phyloP scores from a whole-genome alignment of 140 eudicot species.

The Cichorium intybus region DNA sequence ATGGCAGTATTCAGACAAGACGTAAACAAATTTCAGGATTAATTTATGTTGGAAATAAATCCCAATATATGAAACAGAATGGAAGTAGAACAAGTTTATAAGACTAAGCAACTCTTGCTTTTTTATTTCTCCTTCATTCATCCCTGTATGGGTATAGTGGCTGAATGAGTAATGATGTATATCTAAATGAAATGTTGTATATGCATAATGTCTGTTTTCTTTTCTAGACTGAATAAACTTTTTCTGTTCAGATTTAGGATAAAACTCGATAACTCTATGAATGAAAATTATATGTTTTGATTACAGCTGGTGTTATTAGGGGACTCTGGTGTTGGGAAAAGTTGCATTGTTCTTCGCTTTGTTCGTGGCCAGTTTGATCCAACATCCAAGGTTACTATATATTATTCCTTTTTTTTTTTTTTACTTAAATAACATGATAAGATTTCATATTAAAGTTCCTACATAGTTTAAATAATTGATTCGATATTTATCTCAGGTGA shows the following conservation, averaged over 20 bases:
- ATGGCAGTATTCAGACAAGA: background rate
- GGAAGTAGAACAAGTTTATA: no score
- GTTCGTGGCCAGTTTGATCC: conserved; percentile 99
- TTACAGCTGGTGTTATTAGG: conserved; percentile 94
- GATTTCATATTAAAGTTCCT: background rate
- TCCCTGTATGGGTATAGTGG: no score
- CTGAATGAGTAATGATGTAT: no score
- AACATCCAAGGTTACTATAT: conserved; percentile 71
- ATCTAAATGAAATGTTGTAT: no score
- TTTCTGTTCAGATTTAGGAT: no score
- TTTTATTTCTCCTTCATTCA: no score
- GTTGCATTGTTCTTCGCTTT: conserved; percentile 98
- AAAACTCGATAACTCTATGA: no score
- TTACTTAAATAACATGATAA: background rate
- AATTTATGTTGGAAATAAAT: no score
- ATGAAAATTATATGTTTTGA: conserved; percentile 9
- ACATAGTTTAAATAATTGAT: background rate
- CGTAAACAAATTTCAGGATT: background rate
- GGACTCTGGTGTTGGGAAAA: conserved; percentile 98
- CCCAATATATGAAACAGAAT: background rate
- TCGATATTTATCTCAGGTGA: conserved; percentile 53
- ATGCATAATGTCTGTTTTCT: no score
- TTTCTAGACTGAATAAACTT: no score
- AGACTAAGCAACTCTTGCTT: no score
- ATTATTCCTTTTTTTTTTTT: background rate